Conservation (phyloP, 2,329 filamentous ascomycete species). For the Nothopassalora personata region DNA sequence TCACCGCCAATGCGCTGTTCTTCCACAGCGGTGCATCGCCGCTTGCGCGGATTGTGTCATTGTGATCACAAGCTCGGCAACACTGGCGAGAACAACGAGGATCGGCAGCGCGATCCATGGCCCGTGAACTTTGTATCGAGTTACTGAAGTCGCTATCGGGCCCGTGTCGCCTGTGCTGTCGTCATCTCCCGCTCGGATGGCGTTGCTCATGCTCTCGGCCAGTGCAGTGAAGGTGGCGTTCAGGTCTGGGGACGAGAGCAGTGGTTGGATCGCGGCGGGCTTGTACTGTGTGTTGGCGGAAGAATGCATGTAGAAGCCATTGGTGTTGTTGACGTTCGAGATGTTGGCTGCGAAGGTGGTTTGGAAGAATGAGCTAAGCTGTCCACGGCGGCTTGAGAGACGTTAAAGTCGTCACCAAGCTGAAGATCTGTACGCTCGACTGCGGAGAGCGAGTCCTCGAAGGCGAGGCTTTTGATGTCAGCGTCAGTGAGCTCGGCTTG, state of each 20-base stretch:
- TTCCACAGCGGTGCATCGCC: constrained; percentile 11
- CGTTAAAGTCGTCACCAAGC: constrained; percentile 6
- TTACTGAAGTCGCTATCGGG: background rate
- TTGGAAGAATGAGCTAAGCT: constrained; percentile 8
- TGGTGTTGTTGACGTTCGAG: background rate
- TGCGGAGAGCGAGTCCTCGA: too few species aligned
- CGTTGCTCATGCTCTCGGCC: constrained; percentile 12
- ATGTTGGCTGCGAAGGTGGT: background rate
- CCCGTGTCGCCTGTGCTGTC: background rate
- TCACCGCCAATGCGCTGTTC: constrained; percentile 6
- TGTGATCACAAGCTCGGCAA: constrained; percentile 5
- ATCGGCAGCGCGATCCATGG: constrained; percentile 7
- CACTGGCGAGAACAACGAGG: constrained; percentile 1
- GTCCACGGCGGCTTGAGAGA: constrained; percentile 10
- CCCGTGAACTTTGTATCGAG: constrained; percentile 1
- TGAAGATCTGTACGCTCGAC: constrained; percentile 4
- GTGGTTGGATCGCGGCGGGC: constrained; percentile 8
- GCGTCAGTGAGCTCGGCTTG: background rate
- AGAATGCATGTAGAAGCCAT: constrained; percentile 5
- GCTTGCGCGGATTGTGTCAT: constrained; percentile 4
- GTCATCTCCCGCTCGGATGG: background rate
- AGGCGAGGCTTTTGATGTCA: too few species aligned
- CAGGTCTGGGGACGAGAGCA: constrained; percentile 6
- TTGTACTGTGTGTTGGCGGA: background rate
- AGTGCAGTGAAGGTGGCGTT: constrained; percentile 7